Conservation (phyloP, 164 flowering plant species). For the Annona cherimola region DNA sequence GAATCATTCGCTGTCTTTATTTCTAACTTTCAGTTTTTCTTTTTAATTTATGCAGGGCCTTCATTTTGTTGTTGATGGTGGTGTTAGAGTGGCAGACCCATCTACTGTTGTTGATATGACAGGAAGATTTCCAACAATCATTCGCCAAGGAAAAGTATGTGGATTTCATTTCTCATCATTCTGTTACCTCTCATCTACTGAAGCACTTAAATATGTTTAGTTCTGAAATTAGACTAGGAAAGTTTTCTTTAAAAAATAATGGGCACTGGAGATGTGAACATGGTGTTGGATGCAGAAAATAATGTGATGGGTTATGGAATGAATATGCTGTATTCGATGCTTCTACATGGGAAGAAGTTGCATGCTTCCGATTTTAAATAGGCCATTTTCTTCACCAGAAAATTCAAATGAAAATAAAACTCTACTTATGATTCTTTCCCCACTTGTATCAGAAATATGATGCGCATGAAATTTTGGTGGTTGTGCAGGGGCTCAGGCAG, state of each 20-base stretch:
- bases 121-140: conserved; percentile 47
- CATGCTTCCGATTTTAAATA: neutral
- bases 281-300: neutral
- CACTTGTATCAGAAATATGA: too few species aligned
- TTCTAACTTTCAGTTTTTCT: conserved; percentile 7
- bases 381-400: too few species aligned
- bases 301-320: neutral
- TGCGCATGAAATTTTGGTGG: neutral
- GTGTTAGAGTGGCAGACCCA: conserved; percentile 81
- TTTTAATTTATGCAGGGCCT: conserved; percentile 56
- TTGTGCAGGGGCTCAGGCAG: conserved; percentile 56
- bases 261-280: neutral
- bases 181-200: neutral
- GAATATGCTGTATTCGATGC: neutral
- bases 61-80: conserved; percentile 90
- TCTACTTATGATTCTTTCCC: too few species aligned
- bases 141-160: conserved; percentile 78
- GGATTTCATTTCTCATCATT: neutral
- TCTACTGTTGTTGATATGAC: conserved; percentile 95
- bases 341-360: neutral
- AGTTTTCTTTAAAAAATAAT: neutral
- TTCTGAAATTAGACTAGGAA: neutral
- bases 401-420: too few species aligned
- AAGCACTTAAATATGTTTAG: neutral
- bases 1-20: neutral